These are phyloP conservation scores for Hypoxylon sp. DNA, from an alignment of 2,329 filamentous ascomycete species.

Conservation along the genomic window DNA sequence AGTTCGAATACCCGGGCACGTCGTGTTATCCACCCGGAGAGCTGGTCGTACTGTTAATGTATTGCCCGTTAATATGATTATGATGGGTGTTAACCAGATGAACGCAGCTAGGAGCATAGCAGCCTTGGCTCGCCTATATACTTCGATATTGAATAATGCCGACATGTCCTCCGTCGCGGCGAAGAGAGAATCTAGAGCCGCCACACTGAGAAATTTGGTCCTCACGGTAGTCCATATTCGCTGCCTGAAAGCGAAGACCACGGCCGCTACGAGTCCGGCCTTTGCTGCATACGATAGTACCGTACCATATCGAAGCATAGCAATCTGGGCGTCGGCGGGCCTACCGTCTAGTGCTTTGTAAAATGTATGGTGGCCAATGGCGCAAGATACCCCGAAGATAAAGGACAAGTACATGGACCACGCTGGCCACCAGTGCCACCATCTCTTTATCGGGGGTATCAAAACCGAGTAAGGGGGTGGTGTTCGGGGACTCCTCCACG, in stretches of 20 bases:
- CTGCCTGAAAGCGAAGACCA: conserved; percentile 53
- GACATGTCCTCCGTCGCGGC: conserved; percentile 51
- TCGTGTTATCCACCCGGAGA: conserved; percentile 45
- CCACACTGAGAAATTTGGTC: conserved; percentile 49
- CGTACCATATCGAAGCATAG: conserved; percentile 57
- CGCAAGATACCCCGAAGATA: conserved; percentile 54
- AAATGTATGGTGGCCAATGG: conserved; percentile 56
- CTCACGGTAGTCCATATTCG: conserved; percentile 53
- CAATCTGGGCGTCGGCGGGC: conserved; percentile 53
- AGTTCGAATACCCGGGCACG: conserved; percentile 50
- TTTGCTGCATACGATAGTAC: conserved; percentile 57
- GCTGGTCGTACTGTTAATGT: conserved; percentile 53
- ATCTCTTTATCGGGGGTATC: conserved; percentile 30
- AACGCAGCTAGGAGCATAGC: conserved; percentile 54
- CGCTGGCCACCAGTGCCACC: conserved; percentile 56
- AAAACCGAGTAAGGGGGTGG: conserved; percentile 40
- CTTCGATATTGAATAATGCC: conserved; percentile 50
- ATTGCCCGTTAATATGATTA: conserved; percentile 57
- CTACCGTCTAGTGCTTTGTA: conserved; percentile 54
- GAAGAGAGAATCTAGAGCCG: conserved; percentile 54
- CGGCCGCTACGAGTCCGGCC: conserved; percentile 55
- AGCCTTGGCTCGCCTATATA: conserved; percentile 52
- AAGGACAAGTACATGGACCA: conserved; percentile 56
- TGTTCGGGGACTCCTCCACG: conserved; percentile 42
- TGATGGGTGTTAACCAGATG: conserved; percentile 56